Evolutionary conservation across 2,329 filamentous ascomycete species (phyloP).

Genomic region (Conoideocrella luteorostrata): DNA sequence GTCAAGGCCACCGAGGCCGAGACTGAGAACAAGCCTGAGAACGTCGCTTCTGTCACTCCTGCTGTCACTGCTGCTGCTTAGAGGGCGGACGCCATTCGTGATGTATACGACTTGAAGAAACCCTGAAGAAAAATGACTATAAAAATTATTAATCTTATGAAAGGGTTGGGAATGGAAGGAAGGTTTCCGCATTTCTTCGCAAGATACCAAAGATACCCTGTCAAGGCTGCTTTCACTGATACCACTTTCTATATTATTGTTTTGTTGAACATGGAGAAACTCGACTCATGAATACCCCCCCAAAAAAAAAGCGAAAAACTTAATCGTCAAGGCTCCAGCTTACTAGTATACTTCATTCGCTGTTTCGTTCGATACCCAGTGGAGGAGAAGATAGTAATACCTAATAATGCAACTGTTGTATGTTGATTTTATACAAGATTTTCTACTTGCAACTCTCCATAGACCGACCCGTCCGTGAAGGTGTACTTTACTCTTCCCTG

Average conservation of each 20-base stretch:
- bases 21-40: constrained; percentile 35
- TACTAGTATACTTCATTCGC: constrained; percentile 21
- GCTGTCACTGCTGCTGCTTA: constrained; percentile 48
- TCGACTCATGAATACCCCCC: constrained; percentile 13
- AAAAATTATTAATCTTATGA: constrained; percentile 26
- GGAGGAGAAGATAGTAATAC: constrained; percentile 35
- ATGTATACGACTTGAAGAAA: constrained; percentile 19
- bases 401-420: constrained; percentile 36
- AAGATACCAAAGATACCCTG: constrained; percentile 48
- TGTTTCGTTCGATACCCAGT: constrained; percentile 34
- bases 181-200: constrained; percentile 47
- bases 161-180: constrained; percentile 42
- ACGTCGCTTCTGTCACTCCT: constrained; percentile 34
- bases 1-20: constrained; percentile 23
- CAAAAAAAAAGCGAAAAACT: constrained; percentile 15
- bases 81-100: constrained; percentile 21
- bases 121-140: constrained; percentile 16
- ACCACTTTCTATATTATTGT: constrained; percentile 31
- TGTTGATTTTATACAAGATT: too few relatives aligned
- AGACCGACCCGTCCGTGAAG: too few relatives aligned
- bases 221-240: constrained; percentile 43
- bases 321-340: constrained; percentile 9
- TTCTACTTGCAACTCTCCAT: too few relatives aligned
- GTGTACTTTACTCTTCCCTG: too few relatives aligned
- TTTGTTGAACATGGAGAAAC: constrained; percentile 12